These are phyloP conservation scores for Entomortierella chlamydospora DNA, from an alignment of 192 early-diverging fungal species.

Conservation along the genomic window DNA sequence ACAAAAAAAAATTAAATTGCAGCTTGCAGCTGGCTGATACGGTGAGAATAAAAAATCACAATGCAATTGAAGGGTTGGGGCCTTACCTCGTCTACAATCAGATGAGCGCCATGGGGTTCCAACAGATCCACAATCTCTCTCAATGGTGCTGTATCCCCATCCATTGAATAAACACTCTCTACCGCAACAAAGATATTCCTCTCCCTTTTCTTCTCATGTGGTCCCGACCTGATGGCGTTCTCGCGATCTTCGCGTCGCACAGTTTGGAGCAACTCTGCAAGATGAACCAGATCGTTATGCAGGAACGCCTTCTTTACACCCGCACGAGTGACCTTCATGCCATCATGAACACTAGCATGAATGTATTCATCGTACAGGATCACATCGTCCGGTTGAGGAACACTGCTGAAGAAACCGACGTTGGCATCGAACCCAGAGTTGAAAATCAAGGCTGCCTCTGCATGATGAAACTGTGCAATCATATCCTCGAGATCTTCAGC, in stretches of 20 bases:
- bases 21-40: no score
- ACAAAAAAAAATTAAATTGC: constrained; percentile 25
- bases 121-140: constrained; percentile 69
- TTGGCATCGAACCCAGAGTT: constrained; percentile 94
- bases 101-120: constrained; percentile 62
- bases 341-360: constrained; percentile 89
- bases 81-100: constrained; percentile 84
- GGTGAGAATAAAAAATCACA: constrained; percentile 9
- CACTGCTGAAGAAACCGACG: constrained; percentile 70
- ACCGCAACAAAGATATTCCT: constrained; percentile 78
- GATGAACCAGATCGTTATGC: constrained; percentile 75
- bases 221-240: background rate
- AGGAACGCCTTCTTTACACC: constrained; percentile 61
- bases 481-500: constrained; percentile 71
- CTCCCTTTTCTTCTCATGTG: background rate
- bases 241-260: constrained; percentile 34
- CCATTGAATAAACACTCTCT: constrained; percentile 87
- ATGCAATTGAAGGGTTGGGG: background rate
- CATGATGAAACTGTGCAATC: constrained; percentile 71
- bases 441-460: constrained; percentile 75
- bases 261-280: constrained; percentile 53
- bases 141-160: constrained; percentile 80
- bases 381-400: constrained; percentile 74
- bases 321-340: constrained; percentile 69
- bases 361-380: constrained; percentile 80